phyloP scores from a whole-genome alignment of 1,284 basidiomycete genomes.

The Austroboletus niveus region DNA sequence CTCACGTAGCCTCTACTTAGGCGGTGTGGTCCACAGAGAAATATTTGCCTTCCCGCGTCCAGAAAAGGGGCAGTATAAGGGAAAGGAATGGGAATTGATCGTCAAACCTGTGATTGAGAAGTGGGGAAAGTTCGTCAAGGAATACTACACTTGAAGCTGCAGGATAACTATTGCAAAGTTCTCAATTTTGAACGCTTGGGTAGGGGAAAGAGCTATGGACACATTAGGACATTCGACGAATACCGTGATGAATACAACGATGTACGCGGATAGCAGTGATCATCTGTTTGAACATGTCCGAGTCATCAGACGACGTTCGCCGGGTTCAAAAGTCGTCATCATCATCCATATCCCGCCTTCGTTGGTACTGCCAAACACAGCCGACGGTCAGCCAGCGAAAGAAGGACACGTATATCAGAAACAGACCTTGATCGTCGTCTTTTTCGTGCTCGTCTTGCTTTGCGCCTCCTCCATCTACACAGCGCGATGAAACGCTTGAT shows the following conservation, averaged over 20 bases:
- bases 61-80: constrained; percentile 47
- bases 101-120: constrained; percentile 72
- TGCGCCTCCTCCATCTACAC: constrained; percentile 65
- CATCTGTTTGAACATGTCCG: not conserved
- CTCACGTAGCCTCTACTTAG: constrained; percentile 31
- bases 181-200: no score
- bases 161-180: not conserved
- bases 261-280: not conserved
- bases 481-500: not conserved
- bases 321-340: constrained; percentile 59
- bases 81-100: constrained; percentile 69
- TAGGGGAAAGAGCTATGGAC: no score
- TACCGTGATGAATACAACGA: not conserved
- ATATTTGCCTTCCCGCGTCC: constrained; percentile 69
- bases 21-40: constrained; percentile 64
- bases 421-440: constrained; percentile 65
- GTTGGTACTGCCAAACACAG: constrained; percentile 56
- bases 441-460: constrained; percentile 51
- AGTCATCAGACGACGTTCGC: not conserved
- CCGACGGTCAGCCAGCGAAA: not conserved
- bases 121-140: constrained; percentile 60
- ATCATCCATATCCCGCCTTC: constrained; percentile 69
- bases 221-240: no score
- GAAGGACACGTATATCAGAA: not conserved
- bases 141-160: constrained; percentile 25